phyloP scores from a whole-genome alignment of 2,329 filamentous ascomycete species.

The Massarina eburnea region DNA sequence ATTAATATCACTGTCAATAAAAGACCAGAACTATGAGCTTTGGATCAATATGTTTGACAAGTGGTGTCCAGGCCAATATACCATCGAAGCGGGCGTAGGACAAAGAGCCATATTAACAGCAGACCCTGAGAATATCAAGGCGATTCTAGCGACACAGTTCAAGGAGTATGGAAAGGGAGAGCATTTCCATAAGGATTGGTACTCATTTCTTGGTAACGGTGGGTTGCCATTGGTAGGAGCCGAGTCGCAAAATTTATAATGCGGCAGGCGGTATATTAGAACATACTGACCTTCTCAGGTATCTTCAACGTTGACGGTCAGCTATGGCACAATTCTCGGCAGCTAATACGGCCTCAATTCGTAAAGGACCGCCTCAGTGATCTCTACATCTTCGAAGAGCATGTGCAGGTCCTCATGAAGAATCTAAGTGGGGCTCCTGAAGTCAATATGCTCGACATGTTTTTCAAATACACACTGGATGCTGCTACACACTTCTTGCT shows the following conservation, averaged over 20 bases:
- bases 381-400: constrained; percentile 76
- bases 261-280: no score
- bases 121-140: constrained; percentile 89
- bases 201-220: constrained; percentile 72
- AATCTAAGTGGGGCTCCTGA: constrained; percentile 58
- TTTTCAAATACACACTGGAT: constrained; percentile 79
- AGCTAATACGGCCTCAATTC: constrained; percentile 83
- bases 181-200: constrained; percentile 73
- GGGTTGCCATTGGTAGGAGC: constrained; percentile 54
- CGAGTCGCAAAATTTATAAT: no score
- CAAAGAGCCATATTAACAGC: constrained; percentile 72
- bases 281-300: constrained; percentile 25
- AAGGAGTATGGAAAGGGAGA: constrained; percentile 80
- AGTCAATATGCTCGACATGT: constrained; percentile 72
- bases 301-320: constrained; percentile 74
- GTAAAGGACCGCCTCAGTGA: constrained; percentile 82
- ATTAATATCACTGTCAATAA: constrained; percentile 56
- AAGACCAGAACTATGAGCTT: constrained; percentile 60
- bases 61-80: constrained; percentile 50
- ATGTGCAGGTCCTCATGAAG: constrained; percentile 72
- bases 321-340: constrained; percentile 77
- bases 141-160: constrained; percentile 86
- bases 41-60: constrained; percentile 60
- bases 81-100: constrained; percentile 60
- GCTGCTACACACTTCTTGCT: constrained; percentile 85